Evolutionary conservation across 768 basidiomycete genomes (phyloP).

Genomic region (Gelatoporia subvermispora): DNA sequence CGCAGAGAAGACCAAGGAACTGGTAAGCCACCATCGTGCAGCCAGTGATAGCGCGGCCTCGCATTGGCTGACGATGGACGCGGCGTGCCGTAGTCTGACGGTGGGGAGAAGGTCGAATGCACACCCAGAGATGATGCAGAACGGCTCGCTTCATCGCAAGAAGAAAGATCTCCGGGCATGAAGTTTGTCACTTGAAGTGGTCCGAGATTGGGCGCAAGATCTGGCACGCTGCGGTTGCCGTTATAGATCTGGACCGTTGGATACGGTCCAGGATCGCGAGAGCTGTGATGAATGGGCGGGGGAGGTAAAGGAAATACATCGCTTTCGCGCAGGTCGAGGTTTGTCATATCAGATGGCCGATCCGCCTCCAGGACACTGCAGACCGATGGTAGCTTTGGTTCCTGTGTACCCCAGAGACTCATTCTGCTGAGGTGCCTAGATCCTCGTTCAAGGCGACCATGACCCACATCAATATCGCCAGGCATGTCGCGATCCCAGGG

Average conservation of each 20-base stretch:
- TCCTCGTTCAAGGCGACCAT: neutral
- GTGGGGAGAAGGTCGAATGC: constrained; percentile 10
- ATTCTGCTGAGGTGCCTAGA: constrained; percentile 2
- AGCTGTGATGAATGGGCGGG: constrained; percentile 2
- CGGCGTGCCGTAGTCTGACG: constrained; percentile 15
- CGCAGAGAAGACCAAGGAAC: constrained; percentile 27
- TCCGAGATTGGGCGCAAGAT: constrained; percentile 33
- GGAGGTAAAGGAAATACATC: neutral
- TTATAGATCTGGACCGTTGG: constrained; percentile 17
- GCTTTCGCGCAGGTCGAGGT: neutral
- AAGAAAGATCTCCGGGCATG: constrained; percentile 38
- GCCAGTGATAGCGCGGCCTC: constrained; percentile 29
- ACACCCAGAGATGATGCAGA: constrained; percentile 18
- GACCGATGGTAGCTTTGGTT: constrained; percentile 1
- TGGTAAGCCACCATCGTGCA: constrained; percentile 26
- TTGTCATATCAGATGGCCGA: neutral
- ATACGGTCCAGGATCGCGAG: constrained; percentile 12
- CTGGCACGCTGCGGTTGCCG: constrained; percentile 23
- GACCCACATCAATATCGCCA: neutral
- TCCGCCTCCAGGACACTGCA: neutral
- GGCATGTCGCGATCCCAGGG: constrained; percentile 16
- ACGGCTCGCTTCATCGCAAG: constrained; percentile 22
- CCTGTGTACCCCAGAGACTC: constrained; percentile 3
- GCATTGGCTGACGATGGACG: constrained; percentile 8
- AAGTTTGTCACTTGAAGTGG: constrained; percentile 45